These are phyloP conservation scores for Mycena sp. DNA, from an alignment of 1,284 basidiomycete genomes.

Conservation along the genomic window DNA sequence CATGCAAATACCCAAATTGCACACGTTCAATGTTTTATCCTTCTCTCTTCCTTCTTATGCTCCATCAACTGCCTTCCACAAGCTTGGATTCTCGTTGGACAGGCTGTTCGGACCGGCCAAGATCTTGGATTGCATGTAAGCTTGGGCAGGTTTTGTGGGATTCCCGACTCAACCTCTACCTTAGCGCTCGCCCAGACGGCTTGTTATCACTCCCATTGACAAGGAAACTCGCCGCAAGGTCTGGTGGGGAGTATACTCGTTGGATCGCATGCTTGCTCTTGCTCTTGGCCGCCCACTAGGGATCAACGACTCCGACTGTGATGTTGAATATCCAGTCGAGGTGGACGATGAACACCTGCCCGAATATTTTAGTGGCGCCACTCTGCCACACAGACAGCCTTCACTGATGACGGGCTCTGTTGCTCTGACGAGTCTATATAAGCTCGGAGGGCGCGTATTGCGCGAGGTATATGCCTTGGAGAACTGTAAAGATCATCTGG, in stretches of 20 bases:
- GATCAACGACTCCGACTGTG: slow-evolving; percentile 82
- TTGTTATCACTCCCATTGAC: slow-evolving; percentile 75
- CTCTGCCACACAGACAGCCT: slow-evolving; percentile 61
- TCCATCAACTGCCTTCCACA: slow-evolving; percentile 91
- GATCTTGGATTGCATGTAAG: slow-evolving; percentile 90
- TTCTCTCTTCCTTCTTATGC: slow-evolving; percentile 89
- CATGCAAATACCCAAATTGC: slow-evolving; percentile 81
- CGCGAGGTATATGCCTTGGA: slow-evolving; percentile 84
- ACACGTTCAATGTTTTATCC: slow-evolving; percentile 89
- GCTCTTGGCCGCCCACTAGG: slow-evolving; percentile 85
- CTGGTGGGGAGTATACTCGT: slow-evolving; percentile 91
- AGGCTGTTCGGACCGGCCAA: slow-evolving; percentile 87
- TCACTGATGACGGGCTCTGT: slow-evolving; percentile 85
- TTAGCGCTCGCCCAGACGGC: slow-evolving; percentile 82
- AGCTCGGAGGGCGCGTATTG: slow-evolving; percentile 85
- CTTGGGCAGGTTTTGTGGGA: slow-evolving; percentile 28
- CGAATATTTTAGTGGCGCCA: slow-evolving; percentile 74
- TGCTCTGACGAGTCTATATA: slow-evolving; percentile 79
- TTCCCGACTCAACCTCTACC: slow-evolving; percentile 28
- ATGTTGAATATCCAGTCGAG: slow-evolving; percentile 82
- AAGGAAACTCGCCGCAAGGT: slow-evolving; percentile 89
- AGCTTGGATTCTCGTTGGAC: slow-evolving; percentile 89
- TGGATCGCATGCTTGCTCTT: slow-evolving; percentile 91
- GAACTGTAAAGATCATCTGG: slow-evolving; percentile 75
- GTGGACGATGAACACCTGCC: slow-evolving; percentile 82